phyloP scores from a whole-genome alignment of 108 stramenopile species.

The Cyclotella kingstonii region DNA sequence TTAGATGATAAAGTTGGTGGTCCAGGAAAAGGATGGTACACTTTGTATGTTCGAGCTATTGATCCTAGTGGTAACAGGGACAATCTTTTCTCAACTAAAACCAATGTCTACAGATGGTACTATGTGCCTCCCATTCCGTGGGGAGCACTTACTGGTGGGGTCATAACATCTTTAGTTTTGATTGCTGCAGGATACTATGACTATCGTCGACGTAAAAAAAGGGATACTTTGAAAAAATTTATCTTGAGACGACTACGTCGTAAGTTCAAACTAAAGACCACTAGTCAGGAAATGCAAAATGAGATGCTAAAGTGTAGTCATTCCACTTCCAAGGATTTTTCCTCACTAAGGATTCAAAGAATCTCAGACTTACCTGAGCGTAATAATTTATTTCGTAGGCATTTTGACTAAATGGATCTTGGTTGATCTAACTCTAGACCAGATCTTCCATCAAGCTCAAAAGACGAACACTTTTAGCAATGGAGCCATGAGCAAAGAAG shows the following conservation, averaged over 20 bases:
- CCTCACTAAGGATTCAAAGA: no score
- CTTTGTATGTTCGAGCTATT: slow-evolving; percentile 65
- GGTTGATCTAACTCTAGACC: no score
- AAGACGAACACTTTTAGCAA: no score
- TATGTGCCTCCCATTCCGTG: slow-evolving; percentile 75
- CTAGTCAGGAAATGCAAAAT: slow-evolving; percentile 1
- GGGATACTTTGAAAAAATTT: slow-evolving; percentile 61
- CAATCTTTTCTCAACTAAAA: slow-evolving; percentile 40
- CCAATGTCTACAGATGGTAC: slow-evolving; percentile 76
- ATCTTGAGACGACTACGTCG: slow-evolving; percentile 62
- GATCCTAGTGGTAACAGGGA: slow-evolving; percentile 77
- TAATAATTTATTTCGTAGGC: no score
- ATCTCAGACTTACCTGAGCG: no score
- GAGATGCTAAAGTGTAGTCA: no score
- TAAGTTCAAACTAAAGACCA: slow-evolving; percentile 59
- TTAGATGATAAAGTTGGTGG: slow-evolving; percentile 65
- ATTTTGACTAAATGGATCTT: no score
- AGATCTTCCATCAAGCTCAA: no score
- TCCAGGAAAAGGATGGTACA: slow-evolving; percentile 76
- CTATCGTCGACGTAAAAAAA: slow-evolving; percentile 63
- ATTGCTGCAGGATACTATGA: slow-evolving; percentile 50
- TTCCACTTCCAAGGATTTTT: no score
- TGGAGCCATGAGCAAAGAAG: no score
- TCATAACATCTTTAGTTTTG: slow-evolving; percentile 25
- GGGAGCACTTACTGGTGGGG: slow-evolving; percentile 36